Evolutionary conservation across 257 asterid species (phyloP), one percentile per base, ranked within the genome.

Genomic region (Solanum stenotomum): DNA sequence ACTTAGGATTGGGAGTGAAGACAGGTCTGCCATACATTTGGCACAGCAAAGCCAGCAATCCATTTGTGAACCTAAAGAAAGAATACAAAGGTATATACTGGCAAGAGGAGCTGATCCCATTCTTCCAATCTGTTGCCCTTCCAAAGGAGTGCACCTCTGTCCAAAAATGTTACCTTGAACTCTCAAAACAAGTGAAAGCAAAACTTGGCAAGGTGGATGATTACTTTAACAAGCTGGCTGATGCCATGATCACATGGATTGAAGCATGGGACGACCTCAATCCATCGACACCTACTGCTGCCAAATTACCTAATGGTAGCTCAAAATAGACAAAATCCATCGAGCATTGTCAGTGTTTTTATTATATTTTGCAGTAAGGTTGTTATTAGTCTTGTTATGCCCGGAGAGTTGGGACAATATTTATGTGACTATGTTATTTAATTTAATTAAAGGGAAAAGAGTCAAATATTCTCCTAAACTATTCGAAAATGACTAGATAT

Each of bases 11-110:
- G 86, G 96, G 96, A 71, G 93, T 94, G 49, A 94, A 94, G 88
- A 91, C 93, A 8, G 93, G 93, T 23, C 89, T 93, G 74, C 96
- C 96, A 22, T 93, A 93, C 91, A 93, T 93, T 14, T 94, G 96
- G 96, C 96, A 94, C 92, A 94, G 96, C 94, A 94, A 94, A 85
- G 96, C 96, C 3, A 94, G 96, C 92, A 94, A 94, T 59, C 96
- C 96, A 0, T 94, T 94, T 65, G 96, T 94, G 89, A 94, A 94
- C 92, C 92, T 94, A 3, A 94, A 90, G 90, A 94, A 94, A 72
- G 96, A 94, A 87, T 94, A 94, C 93, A 94, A 94, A 40, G 96
- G 96, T 33, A 94, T 94, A 79, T 94, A 92, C 82, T 94, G 96
- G 96, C 96, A 94, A 91, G 96, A 94, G 90, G 94, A 92, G 87